Conservation (phyloP, 768 basidiomycete species). For the Mycena leptocephala region DNA sequence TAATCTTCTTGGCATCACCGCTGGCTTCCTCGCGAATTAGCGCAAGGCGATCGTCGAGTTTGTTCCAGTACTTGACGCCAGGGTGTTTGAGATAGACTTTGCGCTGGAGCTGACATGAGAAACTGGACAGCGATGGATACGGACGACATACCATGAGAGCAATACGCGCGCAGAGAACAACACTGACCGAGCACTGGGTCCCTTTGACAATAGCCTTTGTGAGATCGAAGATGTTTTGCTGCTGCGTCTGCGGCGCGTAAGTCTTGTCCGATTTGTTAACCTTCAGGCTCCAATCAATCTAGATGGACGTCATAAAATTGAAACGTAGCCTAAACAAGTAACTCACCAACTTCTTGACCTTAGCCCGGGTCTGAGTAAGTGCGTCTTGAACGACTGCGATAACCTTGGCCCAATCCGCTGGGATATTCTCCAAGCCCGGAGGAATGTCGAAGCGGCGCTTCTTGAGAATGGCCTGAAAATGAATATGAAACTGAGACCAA, state of each 20-base stretch:
- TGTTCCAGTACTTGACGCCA: constrained; percentile 32
- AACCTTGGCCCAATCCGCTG: background rate
- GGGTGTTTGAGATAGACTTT: constrained; percentile 24
- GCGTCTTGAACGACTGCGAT: background rate
- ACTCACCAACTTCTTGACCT: background rate
- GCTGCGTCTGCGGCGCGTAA: background rate
- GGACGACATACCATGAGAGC: constrained; percentile 35
- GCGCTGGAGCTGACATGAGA: constrained; percentile 13
- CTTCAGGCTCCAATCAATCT: background rate
- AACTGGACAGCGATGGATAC: background rate
- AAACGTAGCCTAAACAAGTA: no score
- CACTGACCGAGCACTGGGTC: constrained; percentile 30
- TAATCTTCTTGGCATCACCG: constrained; percentile 3
- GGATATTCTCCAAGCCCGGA: background rate
- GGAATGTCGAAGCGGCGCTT: background rate
- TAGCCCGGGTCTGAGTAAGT: background rate
- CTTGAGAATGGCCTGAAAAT: background rate
- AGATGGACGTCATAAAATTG: no score
- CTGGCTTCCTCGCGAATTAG: constrained; percentile 16
- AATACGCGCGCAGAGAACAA: constrained; percentile 34
- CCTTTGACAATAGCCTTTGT: constrained; percentile 1
- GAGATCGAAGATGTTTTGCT: constrained; percentile 3
- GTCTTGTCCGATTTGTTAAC: background rate
- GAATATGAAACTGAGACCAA: no score
- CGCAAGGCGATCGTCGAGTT: constrained; percentile 29